phyloP scores from a whole-genome alignment of 1,284 basidiomycete species.

The Heterobasidion parviporum region DNA sequence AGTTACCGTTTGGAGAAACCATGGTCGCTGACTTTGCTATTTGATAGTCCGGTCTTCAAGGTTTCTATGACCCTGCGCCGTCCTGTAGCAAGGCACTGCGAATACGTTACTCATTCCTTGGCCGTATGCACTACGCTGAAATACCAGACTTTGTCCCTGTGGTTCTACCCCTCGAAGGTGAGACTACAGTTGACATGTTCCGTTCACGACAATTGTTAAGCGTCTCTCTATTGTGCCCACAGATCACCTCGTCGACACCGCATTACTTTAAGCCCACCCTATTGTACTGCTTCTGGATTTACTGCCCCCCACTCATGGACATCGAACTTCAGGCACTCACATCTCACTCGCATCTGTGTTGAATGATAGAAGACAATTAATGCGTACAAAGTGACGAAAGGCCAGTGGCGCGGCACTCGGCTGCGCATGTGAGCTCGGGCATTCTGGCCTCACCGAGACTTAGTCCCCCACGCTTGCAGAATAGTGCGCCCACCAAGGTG shows the following conservation, averaged over 20 bases:
- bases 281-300: conserved; percentile 5
- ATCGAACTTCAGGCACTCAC: not conserved
- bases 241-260: conserved; percentile 12
- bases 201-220: not conserved
- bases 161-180: conserved; percentile 72
- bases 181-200: conserved; percentile 3
- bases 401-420: too few species aligned
- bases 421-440: too few species aligned
- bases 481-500: too few species aligned
- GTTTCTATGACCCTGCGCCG: conserved; percentile 72
- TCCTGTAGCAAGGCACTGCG: conserved; percentile 57
- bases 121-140: conserved; percentile 65
- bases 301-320: not conserved
- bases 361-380: too few species aligned
- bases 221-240: conserved; percentile 4
- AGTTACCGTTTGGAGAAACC: not conserved
- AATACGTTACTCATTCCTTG: conserved; percentile 74
- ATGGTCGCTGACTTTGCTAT: conserved; percentile 1
- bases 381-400: too few species aligned
- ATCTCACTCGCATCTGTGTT: not conserved
- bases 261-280: conserved; percentile 2
- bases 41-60: conserved; percentile 54
- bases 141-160: conserved; percentile 65
- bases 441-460: too few species aligned
- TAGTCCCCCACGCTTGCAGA: too few species aligned